phyloP scores from a whole-genome alignment of 2,329 filamentous ascomycete genomes.

The Nakataea oryzae region DNA sequence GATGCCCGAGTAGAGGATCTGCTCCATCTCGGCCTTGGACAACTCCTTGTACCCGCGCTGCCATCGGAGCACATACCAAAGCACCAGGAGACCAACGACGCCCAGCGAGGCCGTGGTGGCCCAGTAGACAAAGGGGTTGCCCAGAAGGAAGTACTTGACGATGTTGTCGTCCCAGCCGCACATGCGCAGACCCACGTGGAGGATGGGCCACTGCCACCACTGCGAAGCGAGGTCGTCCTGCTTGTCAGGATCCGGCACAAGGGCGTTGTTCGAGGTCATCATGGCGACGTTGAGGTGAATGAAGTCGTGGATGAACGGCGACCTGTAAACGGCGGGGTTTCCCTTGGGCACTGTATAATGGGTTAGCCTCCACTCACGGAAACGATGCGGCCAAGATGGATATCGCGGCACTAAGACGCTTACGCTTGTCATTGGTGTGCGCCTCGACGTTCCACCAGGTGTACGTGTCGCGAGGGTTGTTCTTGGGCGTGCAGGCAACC shows the following conservation, averaged over 20 bases:
- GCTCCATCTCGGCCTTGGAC: constrained; percentile 69
- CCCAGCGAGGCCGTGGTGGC: constrained; percentile 72
- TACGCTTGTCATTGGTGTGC: constrained; percentile 86
- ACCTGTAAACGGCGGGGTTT: constrained; percentile 87
- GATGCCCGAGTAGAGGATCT: constrained; percentile 85
- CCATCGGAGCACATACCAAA: constrained; percentile 88
- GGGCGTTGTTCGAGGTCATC: constrained; percentile 99
- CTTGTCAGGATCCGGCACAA: constrained; percentile 96
- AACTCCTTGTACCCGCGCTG: constrained; percentile 89
- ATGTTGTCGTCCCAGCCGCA: constrained; percentile 95
- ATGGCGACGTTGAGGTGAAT: constrained; percentile 97
- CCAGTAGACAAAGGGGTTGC: constrained; percentile 96
- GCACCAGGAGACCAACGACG: constrained; percentile 59
- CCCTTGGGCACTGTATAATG: constrained; percentile 61
- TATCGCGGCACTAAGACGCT: constrained; percentile 15
- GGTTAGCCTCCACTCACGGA: not conserved
- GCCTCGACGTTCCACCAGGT: constrained; percentile 99
- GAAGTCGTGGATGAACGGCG: constrained; percentile 95
- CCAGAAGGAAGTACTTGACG: constrained; percentile 96
- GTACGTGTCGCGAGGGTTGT: constrained; percentile 85
- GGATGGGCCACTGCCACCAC: constrained; percentile 97
- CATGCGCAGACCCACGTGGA: constrained; percentile 94
- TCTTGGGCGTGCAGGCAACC: constrained; percentile 86
- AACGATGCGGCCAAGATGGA: not conserved
- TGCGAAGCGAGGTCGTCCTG: constrained; percentile 94